phyloP scores from a whole-genome alignment of 2,329 filamentous ascomycete genomes.

The Colletotrichum sp. region DNA sequence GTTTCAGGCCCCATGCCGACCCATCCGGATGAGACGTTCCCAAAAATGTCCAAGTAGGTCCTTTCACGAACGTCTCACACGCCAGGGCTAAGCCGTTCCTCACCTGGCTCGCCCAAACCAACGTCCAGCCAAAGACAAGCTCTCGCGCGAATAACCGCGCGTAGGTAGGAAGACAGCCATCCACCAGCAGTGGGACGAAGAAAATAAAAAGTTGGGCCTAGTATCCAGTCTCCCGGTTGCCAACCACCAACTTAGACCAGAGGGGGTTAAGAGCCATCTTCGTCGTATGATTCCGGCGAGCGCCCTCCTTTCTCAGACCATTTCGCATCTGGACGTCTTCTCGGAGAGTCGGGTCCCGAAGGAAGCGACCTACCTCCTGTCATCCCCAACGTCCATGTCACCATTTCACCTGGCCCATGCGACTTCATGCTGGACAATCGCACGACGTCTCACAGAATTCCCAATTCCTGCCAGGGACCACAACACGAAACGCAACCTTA shows the following conservation, averaged over 20 bases:
- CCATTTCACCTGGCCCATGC: not conserved
- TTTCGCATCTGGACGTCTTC: not conserved
- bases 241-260: not conserved
- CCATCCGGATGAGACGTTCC: conserved; percentile 7
- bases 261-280: not conserved
- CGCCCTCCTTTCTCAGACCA: not conserved
- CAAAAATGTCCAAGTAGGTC: not conserved
- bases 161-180: not conserved
- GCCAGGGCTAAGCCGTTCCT: not conserved
- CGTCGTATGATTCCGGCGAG: not conserved
- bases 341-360: not conserved
- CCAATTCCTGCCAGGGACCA: not conserved
- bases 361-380: not conserved
- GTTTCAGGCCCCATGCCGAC: not conserved
- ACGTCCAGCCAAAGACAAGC: not conserved
- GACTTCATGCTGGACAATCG: not conserved
- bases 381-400: not conserved
- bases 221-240: not conserved
- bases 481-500: not conserved
- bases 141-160: not conserved
- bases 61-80: not conserved
- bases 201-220: not conserved
- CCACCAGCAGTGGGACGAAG: not conserved
- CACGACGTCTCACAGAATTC: not conserved
- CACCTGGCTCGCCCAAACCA: not conserved